phyloP scores from a whole-genome alignment of 2,329 filamentous ascomycete genomes.

The Fusarium fujikuroi region DNA sequence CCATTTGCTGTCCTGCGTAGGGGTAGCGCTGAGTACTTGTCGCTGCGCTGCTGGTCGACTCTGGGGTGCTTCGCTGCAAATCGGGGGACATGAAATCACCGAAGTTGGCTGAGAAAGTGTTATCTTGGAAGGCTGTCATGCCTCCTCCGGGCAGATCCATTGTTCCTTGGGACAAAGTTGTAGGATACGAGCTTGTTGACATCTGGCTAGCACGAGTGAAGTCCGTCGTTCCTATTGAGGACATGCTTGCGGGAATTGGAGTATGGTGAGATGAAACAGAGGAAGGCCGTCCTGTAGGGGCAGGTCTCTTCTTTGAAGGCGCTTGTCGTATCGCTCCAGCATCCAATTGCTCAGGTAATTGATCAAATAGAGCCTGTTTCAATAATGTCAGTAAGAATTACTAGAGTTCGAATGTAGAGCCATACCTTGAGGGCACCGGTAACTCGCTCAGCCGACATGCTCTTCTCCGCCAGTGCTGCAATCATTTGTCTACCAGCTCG shows the following conservation, averaged over 20 bases:
- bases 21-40: constrained; percentile 53
- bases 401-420: constrained; percentile 30
- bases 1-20: constrained; percentile 48
- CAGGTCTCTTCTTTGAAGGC: constrained; percentile 66
- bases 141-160: constrained; percentile 49
- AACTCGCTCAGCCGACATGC: constrained; percentile 89
- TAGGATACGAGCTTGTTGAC: constrained; percentile 43
- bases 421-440: constrained; percentile 79
- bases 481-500: constrained; percentile 86
- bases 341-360: constrained; percentile 79
- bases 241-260: constrained; percentile 47
- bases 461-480: constrained; percentile 80
- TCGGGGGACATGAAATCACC: constrained; percentile 60
- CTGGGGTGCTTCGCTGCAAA: constrained; percentile 55
- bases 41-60: constrained; percentile 54
- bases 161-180: constrained; percentile 46
- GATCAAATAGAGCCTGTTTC: constrained; percentile 80
- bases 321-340: constrained; percentile 54
- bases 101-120: constrained; percentile 53
- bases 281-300: constrained; percentile 53
- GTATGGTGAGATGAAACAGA: constrained; percentile 45
- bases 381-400: constrained; percentile 15
- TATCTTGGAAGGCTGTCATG: constrained; percentile 49
- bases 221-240: constrained; percentile 50
- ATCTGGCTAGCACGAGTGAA: constrained; percentile 47